Base-by-base conservation (phyloP, 768 basidiomycete species). In the Daedalea quercina region DNA sequence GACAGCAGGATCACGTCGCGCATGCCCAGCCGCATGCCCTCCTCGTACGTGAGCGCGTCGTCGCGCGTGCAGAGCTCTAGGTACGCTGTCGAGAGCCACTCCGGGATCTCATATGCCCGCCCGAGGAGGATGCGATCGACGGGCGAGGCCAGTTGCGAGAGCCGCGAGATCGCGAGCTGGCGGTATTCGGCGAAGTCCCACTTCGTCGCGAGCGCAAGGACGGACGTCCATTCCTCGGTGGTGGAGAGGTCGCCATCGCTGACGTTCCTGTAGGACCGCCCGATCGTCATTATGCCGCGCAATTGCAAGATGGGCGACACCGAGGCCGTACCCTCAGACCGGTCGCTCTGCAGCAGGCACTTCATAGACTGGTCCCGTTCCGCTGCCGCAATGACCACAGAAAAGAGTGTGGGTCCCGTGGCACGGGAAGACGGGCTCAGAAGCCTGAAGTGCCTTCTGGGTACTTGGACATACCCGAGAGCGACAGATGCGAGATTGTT, bases 151-250 rank as follows among this genome's bases (percentile, higher is more conserved):
- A 62, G 53, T 7, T 19, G 41, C 9, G 51, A 47, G 13, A 71
- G 62, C 33, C 69, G 63, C 19, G 51, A 44, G 51, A 69, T 62
- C 2, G 71, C 70, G 40, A 68, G 62, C 34, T 43, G 40, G 35
- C 65, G 61, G 44, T 69, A 58, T 42, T 47, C 57, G 13, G 57
- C 51, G 59, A 69, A 69, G 25, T 53, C 54, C 59, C 59, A 71
- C 28, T 49, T 57, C 20, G 63, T 64, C 6, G 69, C 56, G 46
- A 72, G 57, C 22, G 59, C 55, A 40, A 72, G 63, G 47, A 70
- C 63, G 22, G 66, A 65, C 20, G 60, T 62, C 70, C 72, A 73
- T 44, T 71, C 68, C 13, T 61, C 58, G 20, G 58, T 41, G 11
- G 63, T 60, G 19, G 54, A 17, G 13, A 66, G 60, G 51, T 63